These are phyloP conservation scores for Exophiala spinifera DNA, from an alignment of 2,329 filamentous ascomycete genomes.

Conservation along the genomic window DNA sequence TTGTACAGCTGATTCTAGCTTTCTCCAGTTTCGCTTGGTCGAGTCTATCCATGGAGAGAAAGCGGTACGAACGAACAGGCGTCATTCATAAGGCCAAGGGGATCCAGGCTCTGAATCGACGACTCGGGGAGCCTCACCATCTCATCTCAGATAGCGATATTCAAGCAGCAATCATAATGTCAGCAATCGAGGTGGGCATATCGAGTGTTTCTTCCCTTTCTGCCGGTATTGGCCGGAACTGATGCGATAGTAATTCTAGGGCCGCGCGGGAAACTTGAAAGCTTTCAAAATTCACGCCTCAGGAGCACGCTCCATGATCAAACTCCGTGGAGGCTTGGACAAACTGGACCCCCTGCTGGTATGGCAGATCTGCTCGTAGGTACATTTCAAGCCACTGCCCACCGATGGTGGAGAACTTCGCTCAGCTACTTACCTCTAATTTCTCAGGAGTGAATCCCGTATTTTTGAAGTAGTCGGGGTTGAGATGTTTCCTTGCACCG, in stretches of 20 bases:
- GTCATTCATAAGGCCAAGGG: no score
- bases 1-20: background rate
- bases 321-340: background rate
- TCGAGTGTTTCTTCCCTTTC: no score
- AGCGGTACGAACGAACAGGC: no score
- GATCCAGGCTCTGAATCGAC: no score
- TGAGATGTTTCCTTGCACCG: background rate
- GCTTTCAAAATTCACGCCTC: background rate
- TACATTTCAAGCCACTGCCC: background rate
- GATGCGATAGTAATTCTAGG: no score
- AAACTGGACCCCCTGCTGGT: background rate
- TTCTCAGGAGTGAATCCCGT: background rate
- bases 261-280: background rate
- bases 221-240: no score
- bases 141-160: background rate
- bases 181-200: slow-evolving; percentile 3
- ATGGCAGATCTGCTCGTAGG: slow-evolving; percentile 4
- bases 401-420: no score
- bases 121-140: no score
- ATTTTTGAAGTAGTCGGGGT: background rate
- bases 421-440: no score
- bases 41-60: no score
- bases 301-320: background rate
- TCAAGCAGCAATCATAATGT: background rate
- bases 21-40: background rate